These are phyloP conservation scores for Bryoerythrophyllum caledonicum DNA, from an alignment of 225 moss, liverwort and hornwort genomes.

Conservation along the genomic window DNA sequence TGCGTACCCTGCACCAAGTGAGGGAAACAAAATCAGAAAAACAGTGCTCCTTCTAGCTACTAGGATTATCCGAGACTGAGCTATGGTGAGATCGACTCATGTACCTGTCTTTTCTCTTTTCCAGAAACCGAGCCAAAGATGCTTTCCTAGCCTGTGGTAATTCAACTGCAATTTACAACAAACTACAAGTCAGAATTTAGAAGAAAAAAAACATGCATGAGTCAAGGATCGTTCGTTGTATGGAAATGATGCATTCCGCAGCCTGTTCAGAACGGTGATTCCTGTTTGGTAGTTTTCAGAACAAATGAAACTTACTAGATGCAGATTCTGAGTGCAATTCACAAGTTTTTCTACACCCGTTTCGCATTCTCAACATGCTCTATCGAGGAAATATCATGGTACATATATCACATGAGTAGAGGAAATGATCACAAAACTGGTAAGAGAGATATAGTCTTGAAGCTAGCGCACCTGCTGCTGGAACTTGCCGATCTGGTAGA, in stretches of 20 bases:
- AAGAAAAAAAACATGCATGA: not conserved
- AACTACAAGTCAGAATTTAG: not conserved
- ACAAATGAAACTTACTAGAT: too few species aligned
- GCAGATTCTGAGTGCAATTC: too few species aligned
- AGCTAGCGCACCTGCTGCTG: slow-evolving; percentile 6
- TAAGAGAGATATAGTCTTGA: not conserved
- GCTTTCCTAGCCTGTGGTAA: slow-evolving; percentile 90
- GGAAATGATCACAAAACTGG: too few species aligned
- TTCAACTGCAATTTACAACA: slow-evolving; percentile 31
- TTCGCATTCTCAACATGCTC: too few species aligned
- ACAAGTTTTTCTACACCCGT: too few species aligned
- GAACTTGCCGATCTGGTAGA: not conserved
- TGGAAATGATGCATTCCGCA: not conserved
- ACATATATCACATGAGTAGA: too few species aligned
- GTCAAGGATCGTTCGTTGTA: not conserved
- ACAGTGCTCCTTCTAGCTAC: not conserved
- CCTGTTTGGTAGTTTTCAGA: too few species aligned
- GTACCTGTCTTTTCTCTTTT: slow-evolving; percentile 86
- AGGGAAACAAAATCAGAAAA: not conserved
- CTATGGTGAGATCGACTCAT: not conserved
- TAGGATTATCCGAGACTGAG: not conserved
- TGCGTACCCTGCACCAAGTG: slow-evolving; percentile 29
- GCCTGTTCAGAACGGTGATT: not conserved
- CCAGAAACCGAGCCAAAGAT: slow-evolving; percentile 83
- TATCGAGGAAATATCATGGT: too few species aligned